Evolutionary conservation across 2,329 filamentous ascomycete species (phyloP), one percentile per base, ranked within the genome.

Genomic region (Penicillium carneum): DNA sequence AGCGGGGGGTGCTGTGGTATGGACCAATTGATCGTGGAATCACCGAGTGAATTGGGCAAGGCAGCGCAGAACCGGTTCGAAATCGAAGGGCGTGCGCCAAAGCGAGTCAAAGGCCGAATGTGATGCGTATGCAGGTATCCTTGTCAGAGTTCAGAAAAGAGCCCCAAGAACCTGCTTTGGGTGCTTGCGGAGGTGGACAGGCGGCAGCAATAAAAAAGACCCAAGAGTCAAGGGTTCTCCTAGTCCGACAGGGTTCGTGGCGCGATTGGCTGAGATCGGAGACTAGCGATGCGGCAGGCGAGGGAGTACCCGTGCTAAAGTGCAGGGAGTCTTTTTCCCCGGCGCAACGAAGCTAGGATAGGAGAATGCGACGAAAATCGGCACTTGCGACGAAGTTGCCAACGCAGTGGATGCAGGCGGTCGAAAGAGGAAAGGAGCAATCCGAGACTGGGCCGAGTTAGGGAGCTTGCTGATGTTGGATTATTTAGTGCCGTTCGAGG

Each of bases 391-490:
- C 72, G 74, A 26, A 55, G 34, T 71, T 74, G 74, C 72, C 74
- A 75, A 64, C 72, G 67, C 71, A 75, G 70, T 70, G 61, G 47
- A 75, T 75, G 74, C 74, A 76, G 67, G 69, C 64, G 70, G 68
- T 75, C 74, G 61, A 75, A 76, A 74, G 59, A 46, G 74, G 74
- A 72, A 72, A 64, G 62, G 64, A 71, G 61, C 62, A 73, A 71
- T 75, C 69, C 69, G 70, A 62, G 71, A 71, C 67, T 68, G 71
- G 65, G 61, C 69, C 68, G 65, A 70, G 65, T 62, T 59, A 23
- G 58, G 52, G 56, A 59, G 57, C 68, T 55, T 60, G 70, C 69
- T 64, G 70, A 71, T 68, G 59, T 68, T 71, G 58, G 63, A 64
- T 65, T 63, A 45, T 64, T 63, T 71, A 73, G 68, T 70, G 72